These are phyloP conservation scores for Aspergillus campestris DNA, from an alignment of 495 filamentous ascomycete genomes.

Conservation along the genomic window DNA sequence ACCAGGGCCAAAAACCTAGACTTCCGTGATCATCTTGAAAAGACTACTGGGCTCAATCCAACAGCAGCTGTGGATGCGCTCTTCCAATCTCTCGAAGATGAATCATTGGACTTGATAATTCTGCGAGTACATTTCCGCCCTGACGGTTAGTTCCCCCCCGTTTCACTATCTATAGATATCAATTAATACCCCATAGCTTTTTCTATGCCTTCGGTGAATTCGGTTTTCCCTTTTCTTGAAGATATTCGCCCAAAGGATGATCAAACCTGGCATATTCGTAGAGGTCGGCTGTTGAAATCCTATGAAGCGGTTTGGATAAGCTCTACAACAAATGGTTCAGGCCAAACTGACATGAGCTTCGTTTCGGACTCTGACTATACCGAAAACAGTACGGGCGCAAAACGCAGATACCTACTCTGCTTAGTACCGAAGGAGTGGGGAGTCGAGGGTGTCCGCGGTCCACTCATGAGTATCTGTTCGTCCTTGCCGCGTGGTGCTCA, in stretches of 20 bases:
- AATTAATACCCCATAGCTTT: constrained; percentile 1
- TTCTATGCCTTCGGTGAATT: constrained; percentile 4
- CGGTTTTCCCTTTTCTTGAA: constrained; percentile 6
- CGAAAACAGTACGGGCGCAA: neutral
- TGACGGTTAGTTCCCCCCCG: neutral
- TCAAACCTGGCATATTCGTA: constrained; percentile 3
- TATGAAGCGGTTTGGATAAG: constrained; percentile 3
- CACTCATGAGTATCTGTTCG: neutral
- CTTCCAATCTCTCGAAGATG: neutral
- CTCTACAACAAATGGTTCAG: neutral
- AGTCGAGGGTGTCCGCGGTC: neutral
- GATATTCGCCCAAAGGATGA: neutral
- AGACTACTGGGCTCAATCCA: no score
- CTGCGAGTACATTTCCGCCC: neutral
- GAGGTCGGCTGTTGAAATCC: constrained; percentile 2
- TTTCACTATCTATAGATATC: no score
- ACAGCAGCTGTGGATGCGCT: neutral
- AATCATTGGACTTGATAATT: neutral
- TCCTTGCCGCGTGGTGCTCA: neutral
- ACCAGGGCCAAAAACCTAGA: no score
- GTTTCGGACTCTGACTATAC: neutral
- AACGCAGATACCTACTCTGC: constrained; percentile 1
- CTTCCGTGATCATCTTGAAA: no score
- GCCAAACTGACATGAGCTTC: neutral
- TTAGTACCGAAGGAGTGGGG: neutral